phyloP scores from a whole-genome alignment of 1,139 yeast genomes.

The Yamadazyma diddensiae region DNA sequence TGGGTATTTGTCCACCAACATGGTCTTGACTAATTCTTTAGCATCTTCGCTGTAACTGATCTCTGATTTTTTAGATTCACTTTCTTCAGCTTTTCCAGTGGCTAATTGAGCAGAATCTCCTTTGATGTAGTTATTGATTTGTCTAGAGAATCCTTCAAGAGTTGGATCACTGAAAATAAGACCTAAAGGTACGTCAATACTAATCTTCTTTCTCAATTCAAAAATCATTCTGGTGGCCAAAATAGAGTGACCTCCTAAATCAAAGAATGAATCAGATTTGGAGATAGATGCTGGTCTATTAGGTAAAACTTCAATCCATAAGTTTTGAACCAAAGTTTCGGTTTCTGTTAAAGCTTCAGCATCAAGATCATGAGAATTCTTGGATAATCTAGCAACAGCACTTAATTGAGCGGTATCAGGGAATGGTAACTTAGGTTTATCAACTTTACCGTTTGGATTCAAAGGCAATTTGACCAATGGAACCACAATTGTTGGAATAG shows the following conservation, averaged over 20 bases:
- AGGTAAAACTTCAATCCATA: constrained; percentile 87
- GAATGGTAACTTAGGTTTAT: constrained; percentile 94
- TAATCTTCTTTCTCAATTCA: constrained; percentile 74
- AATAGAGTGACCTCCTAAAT: constrained; percentile 96
- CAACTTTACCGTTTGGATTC: constrained; percentile 98
- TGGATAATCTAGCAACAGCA: constrained; percentile 55
- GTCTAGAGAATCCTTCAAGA: constrained; percentile 70
- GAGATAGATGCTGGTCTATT: constrained; percentile 75
- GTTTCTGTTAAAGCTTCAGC: constrained; percentile 48
- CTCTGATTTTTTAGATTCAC: constrained; percentile 13
- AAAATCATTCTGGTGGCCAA: constrained; percentile 97
- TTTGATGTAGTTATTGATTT: constrained; percentile 55
- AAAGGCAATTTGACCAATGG: constrained; percentile 84
- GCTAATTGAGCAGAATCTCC: constrained; percentile 47
- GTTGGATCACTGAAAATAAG: constrained; percentile 88
- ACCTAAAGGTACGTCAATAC: constrained; percentile 84
- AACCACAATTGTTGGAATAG: constrained; percentile 88
- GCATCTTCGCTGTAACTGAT: constrained; percentile 75
- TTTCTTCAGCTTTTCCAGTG: constrained; percentile 22
- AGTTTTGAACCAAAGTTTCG: constrained; percentile 68
- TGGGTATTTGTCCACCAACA: constrained; percentile 40
- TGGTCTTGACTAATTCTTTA: constrained; percentile 42
- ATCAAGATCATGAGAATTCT: constrained; percentile 23
- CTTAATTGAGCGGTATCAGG: constrained; percentile 86
- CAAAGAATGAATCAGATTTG: constrained; percentile 88